Evolutionary conservation across 192 early-diverging fungal genomes (phyloP), one percentile per base, ranked within the genome.

Genomic region (Entomortierella chlamydospora): DNA sequence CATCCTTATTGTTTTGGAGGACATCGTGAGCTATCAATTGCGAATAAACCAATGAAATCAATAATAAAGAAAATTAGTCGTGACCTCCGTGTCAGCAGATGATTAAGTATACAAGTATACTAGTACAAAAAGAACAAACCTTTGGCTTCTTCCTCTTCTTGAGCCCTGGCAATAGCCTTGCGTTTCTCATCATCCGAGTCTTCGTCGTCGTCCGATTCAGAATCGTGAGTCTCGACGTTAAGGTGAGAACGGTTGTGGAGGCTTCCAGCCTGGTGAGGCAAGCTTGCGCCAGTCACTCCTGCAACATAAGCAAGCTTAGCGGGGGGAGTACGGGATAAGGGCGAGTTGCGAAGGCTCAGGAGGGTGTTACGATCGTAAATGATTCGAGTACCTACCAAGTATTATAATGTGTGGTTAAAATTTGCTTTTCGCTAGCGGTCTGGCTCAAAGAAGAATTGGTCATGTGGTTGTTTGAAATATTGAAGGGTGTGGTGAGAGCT

Each of bases 311-410:
- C 86, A 68, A 91, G 69, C 54, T 83, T 83, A 51, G 68, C 76
- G 45, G 90, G 90, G 26, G 87, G 87, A 20, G 87, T 87, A 58
- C 87, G 83, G 12, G 88, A 81, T 61, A 92, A 58, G 18, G 89
- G 88, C 54, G 88, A 89, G 77, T 87, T 88, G 25, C 87, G 84
- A 31, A 92, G 83, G 63, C 84, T 85, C 53, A 91, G 64, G 57
- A 92, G 73, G 22, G 87, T 89, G 56, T 73, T 78, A 47, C 88
- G 89, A 64, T 90, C 88, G 66, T 92, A 92, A 55, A 87, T 86
- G 51, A 89, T 89, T 57, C 88, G 88, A 63, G 87, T 86, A 51
- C 90, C 90, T 88, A 47, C 45, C 45, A 17, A 47, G 45, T 45
- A 60, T 39, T 23, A 37, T 37, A 58, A 8, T 47, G 8, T 47